Evolutionary conservation across 108 stramenopile species (phyloP), one percentile per base, ranked within the genome.

Genomic region (Craspedostauros australis): DNA sequence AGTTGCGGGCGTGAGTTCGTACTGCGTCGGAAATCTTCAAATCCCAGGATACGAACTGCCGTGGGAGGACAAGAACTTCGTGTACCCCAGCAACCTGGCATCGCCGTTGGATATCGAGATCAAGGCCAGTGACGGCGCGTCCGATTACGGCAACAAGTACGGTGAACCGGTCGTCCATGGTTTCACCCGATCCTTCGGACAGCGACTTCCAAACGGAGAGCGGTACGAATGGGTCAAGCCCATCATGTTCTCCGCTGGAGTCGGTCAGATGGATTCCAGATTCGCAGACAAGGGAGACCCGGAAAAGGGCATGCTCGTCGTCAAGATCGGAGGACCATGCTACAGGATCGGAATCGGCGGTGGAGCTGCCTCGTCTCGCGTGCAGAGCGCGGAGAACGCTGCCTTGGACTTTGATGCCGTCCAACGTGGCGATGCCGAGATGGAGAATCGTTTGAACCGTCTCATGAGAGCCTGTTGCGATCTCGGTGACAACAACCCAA

Each of bases 111-210:
- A 91, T 30, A 99, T 99, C 66, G 86, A 88, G 60, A 76, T 96
- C 37, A 75, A 94, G 44, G 98, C 96, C 1, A 88, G 86, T 66
- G 86, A 99, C 65, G 98, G 98, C 39, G 96, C 98, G 30, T 91
- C 88, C 18, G 98, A 99, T 72, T 99, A 99, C 66, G 98, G 98
- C n/a, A 99, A 99, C 77, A 99, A 99, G 67, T 99, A 88, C 50
- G 98, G 98, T 16, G 98, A 99, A 66, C 98, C 98, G 33, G 96
- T 99, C 18, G 80, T 99, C 30, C 72, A 76, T 56, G 98, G 98
- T 14, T 99, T 94, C 67, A 91, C 94, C 14, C 75, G 98, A 1
- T 88, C 90, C 18, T 98, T 98, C 68, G 98, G 98, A 5, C 86
- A 93, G 82, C 79, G 96, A 3, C 78, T 97, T 32, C 88, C 95